phyloP scores from a whole-genome alignment of 805 yeast genomes.

The Yamadazyma sp. region DNA sequence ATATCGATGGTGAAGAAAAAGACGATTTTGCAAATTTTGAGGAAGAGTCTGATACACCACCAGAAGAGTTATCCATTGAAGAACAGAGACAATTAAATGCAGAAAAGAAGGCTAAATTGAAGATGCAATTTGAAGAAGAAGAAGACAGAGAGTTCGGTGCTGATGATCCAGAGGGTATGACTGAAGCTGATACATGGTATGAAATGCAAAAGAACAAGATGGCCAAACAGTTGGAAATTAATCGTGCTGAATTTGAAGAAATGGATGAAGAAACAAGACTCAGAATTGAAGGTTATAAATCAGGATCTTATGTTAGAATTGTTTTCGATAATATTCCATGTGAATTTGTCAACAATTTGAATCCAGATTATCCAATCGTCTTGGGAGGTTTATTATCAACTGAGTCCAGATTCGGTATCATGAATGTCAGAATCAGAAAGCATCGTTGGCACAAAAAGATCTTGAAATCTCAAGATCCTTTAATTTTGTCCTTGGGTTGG shows the following conservation, averaged over 20 bases:
- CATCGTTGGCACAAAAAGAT: slow-evolving; percentile 99
- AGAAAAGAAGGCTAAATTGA: slow-evolving; percentile 81
- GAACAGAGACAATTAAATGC: slow-evolving; percentile 81
- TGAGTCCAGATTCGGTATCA: slow-evolving; percentile 88
- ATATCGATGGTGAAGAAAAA: slow-evolving; percentile 38
- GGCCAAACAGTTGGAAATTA: slow-evolving; percentile 93
- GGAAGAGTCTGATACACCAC: slow-evolving; percentile 41
- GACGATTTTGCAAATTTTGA: slow-evolving; percentile 43
- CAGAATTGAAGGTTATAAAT: slow-evolving; percentile 84
- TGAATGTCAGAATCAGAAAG: slow-evolving; percentile 91
- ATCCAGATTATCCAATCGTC: slow-evolving; percentile 80
- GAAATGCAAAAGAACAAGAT: slow-evolving; percentile 95
- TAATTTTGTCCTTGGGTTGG: slow-evolving; percentile 94
- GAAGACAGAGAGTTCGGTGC: slow-evolving; percentile 64
- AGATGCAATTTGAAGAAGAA: slow-evolving; percentile 86
- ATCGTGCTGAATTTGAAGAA: slow-evolving; percentile 70
- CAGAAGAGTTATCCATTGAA: slow-evolving; percentile 52
- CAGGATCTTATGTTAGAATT: slow-evolving; percentile 90
- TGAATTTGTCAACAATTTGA: slow-evolving; percentile 84
- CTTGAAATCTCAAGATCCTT: slow-evolving; percentile 91
- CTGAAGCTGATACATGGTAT: slow-evolving; percentile 93
- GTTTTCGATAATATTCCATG: slow-evolving; percentile 82
- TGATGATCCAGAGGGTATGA: slow-evolving; percentile 69
- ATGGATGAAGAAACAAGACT: slow-evolving; percentile 76
- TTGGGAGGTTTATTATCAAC: slow-evolving; percentile 89